Evolutionary conservation across 1,284 basidiomycete genomes (phyloP), one percentile per base, ranked within the genome.

Genomic region (Retiboletus flavoniger): DNA sequence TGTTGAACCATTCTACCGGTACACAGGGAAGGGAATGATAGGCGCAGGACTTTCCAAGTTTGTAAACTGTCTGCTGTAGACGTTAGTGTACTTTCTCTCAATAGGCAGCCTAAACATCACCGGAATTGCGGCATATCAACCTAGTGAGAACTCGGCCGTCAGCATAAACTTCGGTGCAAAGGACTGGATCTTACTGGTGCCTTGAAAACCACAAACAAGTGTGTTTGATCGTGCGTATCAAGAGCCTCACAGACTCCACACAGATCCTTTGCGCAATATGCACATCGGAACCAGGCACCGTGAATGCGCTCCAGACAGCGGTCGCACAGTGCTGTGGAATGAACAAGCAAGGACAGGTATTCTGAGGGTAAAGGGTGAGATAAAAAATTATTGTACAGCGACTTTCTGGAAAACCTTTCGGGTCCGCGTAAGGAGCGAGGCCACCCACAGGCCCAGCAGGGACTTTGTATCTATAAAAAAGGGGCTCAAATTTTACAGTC

Each of bases 261-360:
- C 17, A 94, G 75, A 69, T 95, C 93, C 58, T 81, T 84, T 5
- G 81, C 79, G 66, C 93, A 96, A 66, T 93, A 92, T 3, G 84
- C 91, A 66, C 93, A 96, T 60, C 89, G 82, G 71, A 89, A 89
- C 93, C 93, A 96, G 59, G 83, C 82, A 8, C 93, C 93, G 24
- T 78, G 72, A 56, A 95, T 93, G 35, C 73, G 76, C 24, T 74
- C 78, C 78, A 91, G 83, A 66, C 90, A 91, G 46, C 83, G 78
- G 69, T 93, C 91, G 60, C 90, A 93, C 10, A 89, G 70, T 14
- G 89, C 85, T 40, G 79, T 77, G 6, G 74, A 67, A 69, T 95
- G 92, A 45, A 80, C 68, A 4, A 95, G 76, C 49, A 78, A 72
- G 31, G 75, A 74, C 14, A 95, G 77, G 69, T 94, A 94, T 32